phyloP scores from a whole-genome alignment of 495 filamentous ascomycete genomes.

The Aspergillus egyptiacus region DNA sequence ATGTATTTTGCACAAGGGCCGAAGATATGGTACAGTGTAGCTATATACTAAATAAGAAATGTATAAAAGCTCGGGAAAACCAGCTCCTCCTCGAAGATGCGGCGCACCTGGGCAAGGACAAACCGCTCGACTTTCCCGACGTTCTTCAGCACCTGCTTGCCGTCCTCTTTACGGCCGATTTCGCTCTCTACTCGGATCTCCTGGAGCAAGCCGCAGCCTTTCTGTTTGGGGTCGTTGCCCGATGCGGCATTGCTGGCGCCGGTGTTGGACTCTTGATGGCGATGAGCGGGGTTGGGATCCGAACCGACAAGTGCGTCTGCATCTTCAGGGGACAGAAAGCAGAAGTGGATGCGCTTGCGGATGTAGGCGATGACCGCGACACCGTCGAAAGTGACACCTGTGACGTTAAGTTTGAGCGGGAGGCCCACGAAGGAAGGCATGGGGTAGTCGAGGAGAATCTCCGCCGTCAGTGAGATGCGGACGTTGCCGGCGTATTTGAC shows the following conservation, averaged over 20 bases:
- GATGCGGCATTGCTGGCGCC: constrained; percentile 10
- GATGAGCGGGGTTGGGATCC: constrained; percentile 3
- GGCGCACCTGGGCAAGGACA: constrained; percentile 89
- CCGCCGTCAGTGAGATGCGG: constrained; percentile 78
- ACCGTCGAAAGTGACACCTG: constrained; percentile 89
- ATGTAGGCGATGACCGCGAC: constrained; percentile 89
- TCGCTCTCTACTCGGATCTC: constrained; percentile 96
- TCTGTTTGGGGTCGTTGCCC: constrained; percentile 31
- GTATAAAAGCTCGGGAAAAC: constrained; percentile 99
- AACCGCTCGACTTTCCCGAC: constrained; percentile 98
- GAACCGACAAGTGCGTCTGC: constrained; percentile 60
- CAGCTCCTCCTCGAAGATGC: constrained; percentile 97
- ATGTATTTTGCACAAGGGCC: background rate
- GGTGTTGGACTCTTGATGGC: constrained; percentile 38
- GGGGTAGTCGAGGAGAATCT: constrained; percentile 93
- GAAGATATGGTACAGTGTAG: background rate
- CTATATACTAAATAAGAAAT: constrained; percentile 73
- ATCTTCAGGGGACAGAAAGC: constrained; percentile 84
- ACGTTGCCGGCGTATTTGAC: constrained; percentile 83
- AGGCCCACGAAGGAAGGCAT: constrained; percentile 96
- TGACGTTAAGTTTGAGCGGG: constrained; percentile 85
- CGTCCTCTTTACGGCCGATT: constrained; percentile 84
- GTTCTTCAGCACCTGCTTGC: constrained; percentile 93
- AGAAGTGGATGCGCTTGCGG: constrained; percentile 73
- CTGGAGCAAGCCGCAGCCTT: constrained; percentile 67